Conservation (phyloP, 768 basidiomycete species). For the Tricholoma sp. region DNA sequence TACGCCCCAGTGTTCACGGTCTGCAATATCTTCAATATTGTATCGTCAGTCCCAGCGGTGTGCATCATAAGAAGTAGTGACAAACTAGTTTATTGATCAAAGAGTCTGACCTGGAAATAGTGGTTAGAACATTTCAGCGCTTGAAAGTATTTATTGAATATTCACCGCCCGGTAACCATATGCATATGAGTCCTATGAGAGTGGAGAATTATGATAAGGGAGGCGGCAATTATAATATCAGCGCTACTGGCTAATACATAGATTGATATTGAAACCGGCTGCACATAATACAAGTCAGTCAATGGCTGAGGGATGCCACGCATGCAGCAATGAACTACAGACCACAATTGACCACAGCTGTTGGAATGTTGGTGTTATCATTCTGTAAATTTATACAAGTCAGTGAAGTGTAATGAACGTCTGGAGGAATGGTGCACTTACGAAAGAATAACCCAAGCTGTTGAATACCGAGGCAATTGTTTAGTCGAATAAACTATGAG, state of each 20-base stretch:
- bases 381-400: slow-evolving; percentile 14
- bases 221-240: slow-evolving; percentile 44
- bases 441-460: slow-evolving; percentile 41
- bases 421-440: slow-evolving; percentile 14
- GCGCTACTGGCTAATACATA: slow-evolving; percentile 44
- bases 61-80: background rate
- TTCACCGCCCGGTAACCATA: slow-evolving; percentile 45
- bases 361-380: slow-evolving; percentile 33
- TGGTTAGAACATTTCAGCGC: background rate
- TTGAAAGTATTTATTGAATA: background rate
- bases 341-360: slow-evolving; percentile 32
- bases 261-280: slow-evolving; percentile 46
- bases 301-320: background rate
- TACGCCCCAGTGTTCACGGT: slow-evolving; percentile 17
- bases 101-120: slow-evolving; percentile 15
- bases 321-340: slow-evolving; percentile 4
- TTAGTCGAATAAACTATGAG: background rate
- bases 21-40: slow-evolving; percentile 14
- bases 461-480: background rate
- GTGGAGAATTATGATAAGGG: slow-evolving; percentile 42
- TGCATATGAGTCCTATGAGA: slow-evolving; percentile 36
- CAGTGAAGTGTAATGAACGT: background rate
- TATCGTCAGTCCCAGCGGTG: background rate
- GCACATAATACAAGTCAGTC: background rate
- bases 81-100: slow-evolving; percentile 13